phyloP scores from a whole-genome alignment of 495 filamentous ascomycete genomes.

The Jackrogersella multiformis region DNA sequence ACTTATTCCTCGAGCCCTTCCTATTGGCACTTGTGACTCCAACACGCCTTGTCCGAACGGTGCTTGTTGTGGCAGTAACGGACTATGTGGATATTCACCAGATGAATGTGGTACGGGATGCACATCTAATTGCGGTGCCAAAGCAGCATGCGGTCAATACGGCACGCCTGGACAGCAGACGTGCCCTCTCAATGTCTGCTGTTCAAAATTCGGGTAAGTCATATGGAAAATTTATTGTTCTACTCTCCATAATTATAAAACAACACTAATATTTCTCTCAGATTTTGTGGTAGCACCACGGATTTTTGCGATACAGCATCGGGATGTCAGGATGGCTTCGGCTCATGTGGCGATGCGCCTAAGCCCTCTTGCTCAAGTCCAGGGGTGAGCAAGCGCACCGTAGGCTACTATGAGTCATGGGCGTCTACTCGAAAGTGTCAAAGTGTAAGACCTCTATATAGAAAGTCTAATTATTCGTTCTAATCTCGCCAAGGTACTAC shows the following conservation, averaged over 20 bases:
- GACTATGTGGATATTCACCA: not conserved
- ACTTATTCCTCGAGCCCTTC: not conserved
- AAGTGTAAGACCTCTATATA: not conserved
- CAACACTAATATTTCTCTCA: not conserved
- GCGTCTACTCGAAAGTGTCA: not conserved
- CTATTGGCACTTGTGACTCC: not conserved
- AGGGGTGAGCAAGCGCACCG: not conserved
- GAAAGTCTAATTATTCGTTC: not conserved
- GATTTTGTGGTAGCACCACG: not conserved
- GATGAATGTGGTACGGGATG: not conserved
- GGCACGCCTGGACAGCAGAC: not conserved
- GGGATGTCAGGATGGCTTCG: not conserved
- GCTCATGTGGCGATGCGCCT: not conserved
- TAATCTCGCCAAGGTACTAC: not conserved
- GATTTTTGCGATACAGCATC: not conserved
- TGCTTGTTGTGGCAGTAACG: not conserved
- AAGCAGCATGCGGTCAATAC: not conserved
- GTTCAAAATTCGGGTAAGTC: not conserved
- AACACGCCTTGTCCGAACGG: not conserved
- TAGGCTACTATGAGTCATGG: not conserved
- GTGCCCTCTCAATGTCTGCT: not conserved
- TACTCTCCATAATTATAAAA: not conserved
- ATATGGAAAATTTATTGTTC: not conserved
- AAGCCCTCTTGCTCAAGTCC: not conserved
- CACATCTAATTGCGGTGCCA: not conserved